Base-by-base conservation (phyloP, 495 filamentous ascomycete species). In the Stereocaulon alpinum region DNA sequence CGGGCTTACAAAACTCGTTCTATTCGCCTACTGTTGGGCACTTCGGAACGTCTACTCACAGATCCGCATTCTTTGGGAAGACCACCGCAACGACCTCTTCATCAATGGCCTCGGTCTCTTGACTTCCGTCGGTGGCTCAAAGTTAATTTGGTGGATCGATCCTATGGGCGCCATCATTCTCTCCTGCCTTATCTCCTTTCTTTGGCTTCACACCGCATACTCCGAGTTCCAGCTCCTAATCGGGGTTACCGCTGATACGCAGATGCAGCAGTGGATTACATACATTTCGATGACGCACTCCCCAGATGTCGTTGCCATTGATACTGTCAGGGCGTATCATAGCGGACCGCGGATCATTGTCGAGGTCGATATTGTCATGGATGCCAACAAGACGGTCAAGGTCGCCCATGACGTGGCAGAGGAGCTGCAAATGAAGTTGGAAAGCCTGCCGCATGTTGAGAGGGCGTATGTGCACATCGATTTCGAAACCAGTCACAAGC, bases 401-500 rank as follows among this genome's bases (percentile, higher is more conserved):
- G 83, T 82, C 24, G 95, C 91, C 0, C 93, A 98, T 70, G 93
- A 98, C 66, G 80, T 96, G 7, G 93, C 93, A 0, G 93, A 98
- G 72, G 90, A 85, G 67, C 77, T 98, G 61, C 93, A 98, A 78
- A 87, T 87, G 55, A 97, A 96, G 75, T 76, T 98, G 5, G 93
- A 98, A 81, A 86, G 83, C 41, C 70, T 98, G 63, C 93, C 94
- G 5, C 84, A 95, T 69, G 85, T 98, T 3, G 93, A 97, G 78
- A 74, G 93, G 61, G 89, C 91, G 1, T 98, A 97, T 73, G 93
- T 97, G 15, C 93, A 98, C 72, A 91, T 96, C 17, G 93, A 98
- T 68, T 97, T 92, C 64, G 93, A 98, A 77, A 91, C 90, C 7
- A 91, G 86, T n/a, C 93, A 98, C 71, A 95, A 95, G 74, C 93